Percentiles rank a stretch among this genome's conserved stretches.
These are phyloP conservation scores for Pulveroboletus sp. DNA, from an alignment of 768 basidiomycete genomes.

Conservation along the genomic window DNA sequence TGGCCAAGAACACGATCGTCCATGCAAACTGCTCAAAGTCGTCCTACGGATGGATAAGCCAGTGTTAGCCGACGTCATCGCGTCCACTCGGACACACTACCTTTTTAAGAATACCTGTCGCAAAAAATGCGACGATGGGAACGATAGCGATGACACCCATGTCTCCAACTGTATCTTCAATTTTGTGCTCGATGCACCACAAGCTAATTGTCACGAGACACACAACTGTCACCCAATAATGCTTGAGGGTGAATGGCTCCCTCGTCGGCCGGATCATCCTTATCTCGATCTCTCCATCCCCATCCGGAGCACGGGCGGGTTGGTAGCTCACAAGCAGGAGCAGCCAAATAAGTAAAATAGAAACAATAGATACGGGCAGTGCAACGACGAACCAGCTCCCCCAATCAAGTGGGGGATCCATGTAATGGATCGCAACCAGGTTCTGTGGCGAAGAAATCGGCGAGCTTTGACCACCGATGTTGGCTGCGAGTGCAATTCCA, in stretches of 20 bases:
- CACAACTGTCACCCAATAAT: constrained; percentile 86
- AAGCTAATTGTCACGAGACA: constrained; percentile 80
- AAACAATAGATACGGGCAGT: constrained; percentile 82
- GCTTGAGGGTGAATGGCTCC: constrained; percentile 77
- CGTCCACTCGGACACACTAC: constrained; percentile 34
- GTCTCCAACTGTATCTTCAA: constrained; percentile 78
- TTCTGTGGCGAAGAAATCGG: constrained; percentile 99
- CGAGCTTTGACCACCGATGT: constrained; percentile 95
- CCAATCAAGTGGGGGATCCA: constrained; percentile 88
- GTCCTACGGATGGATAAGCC: constrained; percentile 45
- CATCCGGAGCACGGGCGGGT: constrained; percentile 66
- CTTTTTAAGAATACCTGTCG: constrained; percentile 90
- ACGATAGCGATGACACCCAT: constrained; percentile 98
- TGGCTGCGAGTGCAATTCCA: constrained; percentile 95
- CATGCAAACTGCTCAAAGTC: constrained; percentile 94
- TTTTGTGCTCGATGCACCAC: constrained; percentile 83
- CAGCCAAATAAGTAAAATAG: constrained; percentile 88
- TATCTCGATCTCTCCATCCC: constrained; percentile 77
- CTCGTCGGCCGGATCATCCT: constrained; percentile 77
- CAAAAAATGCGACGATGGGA: constrained; percentile 91
- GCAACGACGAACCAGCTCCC: constrained; percentile 91
- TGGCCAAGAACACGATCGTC: constrained; percentile 93
- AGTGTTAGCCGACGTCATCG: not conserved
- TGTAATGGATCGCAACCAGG: constrained; percentile 82
- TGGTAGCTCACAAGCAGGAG: constrained; percentile 80